Evolutionary conservation across 2,329 filamentous ascomycete genomes (phyloP).

Genomic region (Zasmidium angulare): DNA sequence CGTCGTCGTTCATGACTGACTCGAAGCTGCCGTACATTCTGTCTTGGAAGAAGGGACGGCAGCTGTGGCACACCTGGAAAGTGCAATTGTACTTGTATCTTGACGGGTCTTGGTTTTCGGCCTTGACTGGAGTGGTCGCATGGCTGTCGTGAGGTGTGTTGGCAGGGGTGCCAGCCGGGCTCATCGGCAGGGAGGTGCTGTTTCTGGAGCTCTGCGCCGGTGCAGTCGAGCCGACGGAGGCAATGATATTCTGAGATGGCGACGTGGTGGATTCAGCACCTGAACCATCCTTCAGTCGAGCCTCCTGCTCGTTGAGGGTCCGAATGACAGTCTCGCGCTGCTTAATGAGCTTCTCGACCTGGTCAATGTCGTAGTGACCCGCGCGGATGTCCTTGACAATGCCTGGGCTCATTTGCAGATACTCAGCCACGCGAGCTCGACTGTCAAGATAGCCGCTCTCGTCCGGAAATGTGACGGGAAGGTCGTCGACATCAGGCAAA

Average conservation of each 20-base stretch:
- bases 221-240: slow-evolving; percentile 23
- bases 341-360: slow-evolving; percentile 42
- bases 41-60: slow-evolving; percentile 51
- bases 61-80: slow-evolving; percentile 51
- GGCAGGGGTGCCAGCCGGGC: slow-evolving; percentile 6
- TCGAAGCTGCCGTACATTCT: slow-evolving; percentile 48
- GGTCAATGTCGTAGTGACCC: slow-evolving; percentile 44
- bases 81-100: slow-evolving; percentile 35
- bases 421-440: slow-evolving; percentile 25
- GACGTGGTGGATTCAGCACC: not conserved
- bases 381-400: slow-evolving; percentile 43
- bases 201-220: slow-evolving; percentile 10
- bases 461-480: slow-evolving; percentile 13
- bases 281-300: not conserved
- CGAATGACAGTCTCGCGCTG: slow-evolving; percentile 42
- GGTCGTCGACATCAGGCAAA: slow-evolving; percentile 12
- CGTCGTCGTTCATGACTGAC: slow-evolving; percentile 40
- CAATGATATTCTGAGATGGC: slow-evolving; percentile 24
- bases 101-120: slow-evolving; percentile 6
- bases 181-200: slow-evolving; percentile 5
- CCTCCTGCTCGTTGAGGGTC: slow-evolving; percentile 23
- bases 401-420: slow-evolving; percentile 39
- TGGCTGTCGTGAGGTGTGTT: slow-evolving; percentile 12
- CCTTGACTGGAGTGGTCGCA: slow-evolving; percentile 10
- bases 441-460: slow-evolving; percentile 23